Conservation (phyloP, 495 filamentous ascomycete species). For the Penicillium pancosmium region DNA sequence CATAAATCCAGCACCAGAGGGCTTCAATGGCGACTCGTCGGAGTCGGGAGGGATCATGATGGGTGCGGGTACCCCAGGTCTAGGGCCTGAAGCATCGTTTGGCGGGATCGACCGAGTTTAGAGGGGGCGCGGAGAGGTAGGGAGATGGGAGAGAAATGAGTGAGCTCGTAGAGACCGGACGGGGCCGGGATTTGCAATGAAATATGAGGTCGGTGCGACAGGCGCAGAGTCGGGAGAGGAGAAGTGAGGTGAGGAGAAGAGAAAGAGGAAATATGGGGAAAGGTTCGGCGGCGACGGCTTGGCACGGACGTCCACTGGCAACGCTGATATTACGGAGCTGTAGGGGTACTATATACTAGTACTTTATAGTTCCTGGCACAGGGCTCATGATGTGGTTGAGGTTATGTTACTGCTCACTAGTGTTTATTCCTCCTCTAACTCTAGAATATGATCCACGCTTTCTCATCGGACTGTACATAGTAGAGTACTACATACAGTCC, state of each 20-base stretch:
- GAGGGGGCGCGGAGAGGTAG: not conserved
- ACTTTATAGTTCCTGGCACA: not conserved
- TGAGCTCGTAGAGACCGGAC: not conserved
- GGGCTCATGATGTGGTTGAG: too few species aligned
- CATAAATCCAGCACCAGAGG: conserved; percentile 30
- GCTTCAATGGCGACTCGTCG: conserved; percentile 41
- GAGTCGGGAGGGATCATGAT: conserved; percentile 48
- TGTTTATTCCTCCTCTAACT: not conserved
- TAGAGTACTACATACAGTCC: too few species aligned
- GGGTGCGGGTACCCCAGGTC: conserved; percentile 47
- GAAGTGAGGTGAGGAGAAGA: conserved; percentile 15
- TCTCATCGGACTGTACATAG: too few species aligned
- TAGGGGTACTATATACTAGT: too few species aligned
- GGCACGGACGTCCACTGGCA: conserved; percentile 32
- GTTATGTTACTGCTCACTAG: not conserved
- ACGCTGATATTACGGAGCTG: conserved; percentile 20
- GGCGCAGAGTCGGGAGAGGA: conserved; percentile 7
- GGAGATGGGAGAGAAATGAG: conserved; percentile 9
- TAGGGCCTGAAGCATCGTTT: conserved; percentile 45
- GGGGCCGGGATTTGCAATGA: not conserved
- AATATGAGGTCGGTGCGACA: not conserved
- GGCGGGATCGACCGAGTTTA: conserved; percentile 16
- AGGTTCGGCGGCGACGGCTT: conserved; percentile 37
- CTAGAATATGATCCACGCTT: too few species aligned
- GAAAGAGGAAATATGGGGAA: conserved; percentile 43